Conservation (phyloP, 768 basidiomycete genomes). For the Boletus sp. region DNA sequence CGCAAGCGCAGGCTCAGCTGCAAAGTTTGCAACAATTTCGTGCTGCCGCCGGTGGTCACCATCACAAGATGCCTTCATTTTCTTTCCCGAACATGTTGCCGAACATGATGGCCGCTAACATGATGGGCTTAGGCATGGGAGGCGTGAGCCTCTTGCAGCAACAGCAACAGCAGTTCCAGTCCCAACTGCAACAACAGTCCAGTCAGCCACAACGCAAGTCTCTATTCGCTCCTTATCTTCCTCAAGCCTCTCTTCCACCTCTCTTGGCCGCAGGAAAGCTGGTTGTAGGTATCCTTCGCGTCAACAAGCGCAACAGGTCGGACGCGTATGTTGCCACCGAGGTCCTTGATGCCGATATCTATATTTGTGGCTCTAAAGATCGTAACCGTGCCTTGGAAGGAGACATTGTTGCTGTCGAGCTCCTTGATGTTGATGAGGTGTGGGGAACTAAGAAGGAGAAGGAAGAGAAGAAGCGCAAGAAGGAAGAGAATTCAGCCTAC, state of each 20-base stretch:
- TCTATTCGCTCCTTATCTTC: constrained; percentile 96
- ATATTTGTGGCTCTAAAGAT: constrained; percentile 98
- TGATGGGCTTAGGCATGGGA: constrained; percentile 86
- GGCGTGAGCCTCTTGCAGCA: constrained; percentile 87
- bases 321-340: constrained; percentile 99
- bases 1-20: constrained; percentile 95
- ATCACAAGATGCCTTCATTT: constrained; percentile 96
- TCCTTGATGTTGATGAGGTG: constrained; percentile 96
- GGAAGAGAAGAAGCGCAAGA: constrained; percentile 99
- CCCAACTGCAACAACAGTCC: constrained; percentile 90
- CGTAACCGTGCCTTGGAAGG: constrained; percentile 98
- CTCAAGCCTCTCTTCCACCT: constrained; percentile 95
- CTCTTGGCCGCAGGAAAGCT: constrained; percentile 95
- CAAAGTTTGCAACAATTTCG: constrained; percentile 97
- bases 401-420: constrained; percentile 96
- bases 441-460: constrained; percentile 99
- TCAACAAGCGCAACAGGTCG: constrained; percentile 97
- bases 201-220: constrained; percentile 95
- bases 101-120: constrained; percentile 95
- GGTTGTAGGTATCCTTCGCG: constrained; percentile 94
- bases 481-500: constrained; percentile 97
- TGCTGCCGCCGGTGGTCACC: constrained; percentile 90
- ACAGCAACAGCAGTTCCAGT: constrained; percentile 93
- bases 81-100: constrained; percentile 98
- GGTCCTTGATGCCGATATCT: constrained; percentile 97